Evolutionary conservation across 345 rosid genomes (phyloP), one percentile per base, ranked within the genome.

Genomic region (Hibiscus syriacus): DNA sequence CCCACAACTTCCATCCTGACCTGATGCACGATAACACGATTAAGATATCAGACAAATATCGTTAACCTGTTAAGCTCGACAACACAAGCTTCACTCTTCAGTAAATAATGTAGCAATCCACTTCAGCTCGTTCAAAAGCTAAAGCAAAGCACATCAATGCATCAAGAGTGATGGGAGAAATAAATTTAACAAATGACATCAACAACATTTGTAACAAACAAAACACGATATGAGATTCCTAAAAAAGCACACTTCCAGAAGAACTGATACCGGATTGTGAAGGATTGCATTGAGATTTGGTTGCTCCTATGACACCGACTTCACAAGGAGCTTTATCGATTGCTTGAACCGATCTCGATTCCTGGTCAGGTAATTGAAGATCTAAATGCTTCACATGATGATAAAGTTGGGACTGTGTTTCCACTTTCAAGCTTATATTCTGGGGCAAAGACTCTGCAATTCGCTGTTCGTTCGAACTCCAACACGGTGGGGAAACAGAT

Each of bases 281-380:
- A 3, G 66, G 46, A 46, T 26, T 30, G 29, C 46, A 0, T 12
- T 45, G 72, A 57, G 72, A 57, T 29, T 30, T 45, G 27, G 56
- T 27, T 30, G 4, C 55, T 58, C 65, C 29, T 20, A 64, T 46
- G 19, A n/a, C 60, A 32, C 66, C 83, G 66, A 81, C 79, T 82
- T 88, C 84, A 53, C 78, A 50, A 63, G 78, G 83, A 69, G 96
- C 83, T 52, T 84, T 85, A 72, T 80, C 77, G 27, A 87, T 83
- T 3, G 90, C 87, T 34, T 91, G 96, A 34, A 34, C 38, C 38
- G 38, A 34, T 34, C 8, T 34, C 38, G 7, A 34, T 45, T 89
- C 96, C 57, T 78, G 93, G 55, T 82, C 92, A 60, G 80, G 91
- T 69, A 77, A 63, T 32, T 77, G 78, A 58, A 82, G 77, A 67